phyloP scores from a whole-genome alignment of 345 rosid genomes.

The Moricandia arvensis region DNA sequence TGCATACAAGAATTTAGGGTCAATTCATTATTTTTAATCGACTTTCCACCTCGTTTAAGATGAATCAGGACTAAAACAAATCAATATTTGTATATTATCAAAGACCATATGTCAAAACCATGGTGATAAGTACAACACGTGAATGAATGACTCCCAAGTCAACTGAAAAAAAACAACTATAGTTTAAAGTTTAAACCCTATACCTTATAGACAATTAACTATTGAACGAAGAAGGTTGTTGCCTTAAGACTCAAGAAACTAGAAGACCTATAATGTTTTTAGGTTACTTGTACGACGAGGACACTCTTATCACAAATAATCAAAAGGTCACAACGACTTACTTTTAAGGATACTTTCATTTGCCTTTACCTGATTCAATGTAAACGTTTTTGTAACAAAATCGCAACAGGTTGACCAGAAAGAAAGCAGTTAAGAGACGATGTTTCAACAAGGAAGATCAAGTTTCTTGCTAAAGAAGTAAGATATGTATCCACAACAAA shows the following conservation, averaged over 20 bases:
- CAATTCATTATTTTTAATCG: slow-evolving; percentile 1
- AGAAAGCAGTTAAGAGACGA: not conserved
- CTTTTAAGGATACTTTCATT: not conserved
- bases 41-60: slow-evolving; percentile 10
- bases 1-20: slow-evolving; percentile 16
- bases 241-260: too few species aligned
- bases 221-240: not conserved
- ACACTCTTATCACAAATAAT: not conserved
- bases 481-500: slow-evolving; percentile 4
- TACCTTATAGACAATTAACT: slow-evolving; percentile 12
- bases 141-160: slow-evolving; percentile 27
- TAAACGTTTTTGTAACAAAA: not conserved
- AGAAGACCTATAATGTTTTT: too few species aligned
- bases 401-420: not conserved
- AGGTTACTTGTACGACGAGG: not conserved
- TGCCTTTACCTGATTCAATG: not conserved
- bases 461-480: not conserved
- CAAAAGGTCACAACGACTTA: slow-evolving; percentile 16
- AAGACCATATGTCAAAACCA: slow-evolving; percentile 28
- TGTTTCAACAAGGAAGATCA: not conserved
- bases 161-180: not conserved
- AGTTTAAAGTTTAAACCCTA: not conserved
- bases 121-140: slow-evolving; percentile 29
- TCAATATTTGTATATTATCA: slow-evolving; percentile 23
- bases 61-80: not conserved